Evolutionary conservation across 768 basidiomycete genomes (phyloP), one percentile per base, ranked within the genome.

Genomic region (Plicaturopsis crispa): DNA sequence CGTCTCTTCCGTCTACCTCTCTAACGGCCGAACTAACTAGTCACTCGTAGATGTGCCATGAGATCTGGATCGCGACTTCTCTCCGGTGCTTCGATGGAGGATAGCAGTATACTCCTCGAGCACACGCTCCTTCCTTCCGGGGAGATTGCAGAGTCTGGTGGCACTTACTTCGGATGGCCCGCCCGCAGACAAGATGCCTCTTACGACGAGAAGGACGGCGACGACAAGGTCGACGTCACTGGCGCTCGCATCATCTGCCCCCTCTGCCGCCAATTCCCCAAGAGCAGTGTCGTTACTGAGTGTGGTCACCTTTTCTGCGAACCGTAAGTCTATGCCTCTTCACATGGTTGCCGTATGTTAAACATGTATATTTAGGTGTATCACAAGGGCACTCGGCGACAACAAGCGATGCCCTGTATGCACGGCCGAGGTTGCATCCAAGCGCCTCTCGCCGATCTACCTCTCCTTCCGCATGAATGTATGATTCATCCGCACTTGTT

Each of bases 71-170:
- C 67, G 6, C 59, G 70, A 17, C 53, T 72, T 4, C 60, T 72
- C 19, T 69, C 69, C 5, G 70, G 70, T 5, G 70, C 70, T 8
- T 66, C 68, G 8, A 72, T 72, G 70, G 70, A 72, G 50, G 61
- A 65, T 41, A 56, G 55, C 49, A 67, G 64, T 44, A 66, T 70
- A 64, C 66, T 72, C 5, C 62, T 56, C 46, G 70, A 72, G 49
- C 70, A 72, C 41, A 67, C 68, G 2, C 59, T 72, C 4, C 49
- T 70, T 18, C 62, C 67, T 1, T 70, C 69, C 2, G 69, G 69
- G 2, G 69, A 72, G 35, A 58, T 67, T 31, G 67, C 68, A 2
- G 66, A 70, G 43, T 45, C 55, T 2, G 64, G 61, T 14, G 45
- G 44, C 6, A 53, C 56, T 20, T 71, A 71, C 43, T 57, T 54